Evolutionary conservation across 192 early-diverging fungal species (phyloP).

Genomic region (Umbelopsis sp.): DNA sequence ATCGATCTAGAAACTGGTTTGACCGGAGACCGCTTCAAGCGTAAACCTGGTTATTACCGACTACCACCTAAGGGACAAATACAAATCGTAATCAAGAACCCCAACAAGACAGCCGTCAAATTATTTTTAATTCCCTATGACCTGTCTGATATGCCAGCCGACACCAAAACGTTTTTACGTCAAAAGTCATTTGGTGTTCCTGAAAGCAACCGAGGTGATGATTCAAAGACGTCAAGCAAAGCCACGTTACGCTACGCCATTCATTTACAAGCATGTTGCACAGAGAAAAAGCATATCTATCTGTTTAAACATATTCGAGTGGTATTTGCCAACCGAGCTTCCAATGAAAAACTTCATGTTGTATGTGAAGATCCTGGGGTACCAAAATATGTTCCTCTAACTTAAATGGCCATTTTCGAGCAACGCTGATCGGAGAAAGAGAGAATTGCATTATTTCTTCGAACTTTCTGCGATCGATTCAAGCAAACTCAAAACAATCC

Average conservation of each 20-base stretch:
- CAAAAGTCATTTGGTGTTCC: conserved; percentile 71
- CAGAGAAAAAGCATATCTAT: conserved; percentile 59
- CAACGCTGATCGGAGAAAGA: no score
- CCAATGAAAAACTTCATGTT: conserved; percentile 63
- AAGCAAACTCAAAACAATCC: no score
- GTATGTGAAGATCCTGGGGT: conserved; percentile 64
- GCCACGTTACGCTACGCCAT: conserved; percentile 71
- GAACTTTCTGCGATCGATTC: no score
- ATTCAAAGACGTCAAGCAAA: conserved; percentile 9
- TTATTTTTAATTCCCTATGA: conserved; percentile 82
- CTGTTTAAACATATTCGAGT: conserved; percentile 69
- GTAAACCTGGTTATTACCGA: conserved; percentile 60
- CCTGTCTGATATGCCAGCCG: conserved; percentile 70
- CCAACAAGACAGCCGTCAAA: conserved; percentile 75
- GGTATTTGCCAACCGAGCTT: conserved; percentile 74
- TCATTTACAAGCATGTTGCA: conserved; percentile 72
- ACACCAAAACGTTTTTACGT: conserved; percentile 77
- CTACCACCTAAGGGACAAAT: conserved; percentile 75
- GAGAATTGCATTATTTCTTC: no score
- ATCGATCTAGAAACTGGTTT: conserved; percentile 63
- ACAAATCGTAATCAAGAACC: conserved; percentile 84
- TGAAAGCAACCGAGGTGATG: conserved; percentile 23
- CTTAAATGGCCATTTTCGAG: neutral
- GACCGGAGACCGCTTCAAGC: conserved; percentile 42
- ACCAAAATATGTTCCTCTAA: conserved; percentile 48